Evolutionary conservation across 1,284 basidiomycete genomes (phyloP).

Genomic region (Fereydounia khargensis): DNA sequence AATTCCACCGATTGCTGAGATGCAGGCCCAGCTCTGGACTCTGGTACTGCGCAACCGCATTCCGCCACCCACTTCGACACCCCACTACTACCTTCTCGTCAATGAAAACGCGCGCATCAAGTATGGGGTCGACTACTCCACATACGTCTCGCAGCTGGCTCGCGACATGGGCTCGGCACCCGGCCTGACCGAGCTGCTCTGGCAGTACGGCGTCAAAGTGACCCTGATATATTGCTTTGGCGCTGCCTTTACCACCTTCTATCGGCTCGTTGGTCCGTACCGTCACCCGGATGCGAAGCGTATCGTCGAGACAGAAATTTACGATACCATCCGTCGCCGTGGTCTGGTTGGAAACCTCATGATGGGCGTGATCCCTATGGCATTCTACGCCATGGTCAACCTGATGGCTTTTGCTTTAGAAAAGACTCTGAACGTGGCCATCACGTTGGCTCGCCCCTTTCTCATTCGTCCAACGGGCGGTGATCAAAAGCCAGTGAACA

Average conservation of each 20-base stretch:
- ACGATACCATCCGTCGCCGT: constrained; percentile 66
- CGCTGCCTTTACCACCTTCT: constrained; percentile 67
- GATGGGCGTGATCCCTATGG: constrained; percentile 62
- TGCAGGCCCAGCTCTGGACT: constrained; percentile 68
- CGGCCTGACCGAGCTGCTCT: constrained; percentile 62
- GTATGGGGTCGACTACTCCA: constrained; percentile 65
- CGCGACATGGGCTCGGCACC: constrained; percentile 67
- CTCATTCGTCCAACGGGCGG: neutral
- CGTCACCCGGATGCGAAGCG: constrained; percentile 43
- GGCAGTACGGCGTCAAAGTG: constrained; percentile 64
- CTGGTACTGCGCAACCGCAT: constrained; percentile 61
- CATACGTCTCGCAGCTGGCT: constrained; percentile 66
- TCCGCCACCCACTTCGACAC: constrained; percentile 60
- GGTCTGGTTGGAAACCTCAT: constrained; percentile 66
- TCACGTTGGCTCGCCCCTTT: constrained; percentile 3
- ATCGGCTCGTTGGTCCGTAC: constrained; percentile 66
- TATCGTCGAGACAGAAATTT: constrained; percentile 66
- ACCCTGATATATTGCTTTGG: constrained; percentile 66
- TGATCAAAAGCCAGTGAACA: no score
- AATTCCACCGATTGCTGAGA: constrained; percentile 69
- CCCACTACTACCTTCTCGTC: constrained; percentile 66
- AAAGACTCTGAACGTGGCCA: constrained; percentile 4
- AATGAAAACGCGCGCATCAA: constrained; percentile 65
- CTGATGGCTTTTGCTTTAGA: constrained; percentile 53
- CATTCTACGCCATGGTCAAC: constrained; percentile 60